Conservation (phyloP, 768 basidiomycete species). For the Hygrophorus pudorinus region DNA sequence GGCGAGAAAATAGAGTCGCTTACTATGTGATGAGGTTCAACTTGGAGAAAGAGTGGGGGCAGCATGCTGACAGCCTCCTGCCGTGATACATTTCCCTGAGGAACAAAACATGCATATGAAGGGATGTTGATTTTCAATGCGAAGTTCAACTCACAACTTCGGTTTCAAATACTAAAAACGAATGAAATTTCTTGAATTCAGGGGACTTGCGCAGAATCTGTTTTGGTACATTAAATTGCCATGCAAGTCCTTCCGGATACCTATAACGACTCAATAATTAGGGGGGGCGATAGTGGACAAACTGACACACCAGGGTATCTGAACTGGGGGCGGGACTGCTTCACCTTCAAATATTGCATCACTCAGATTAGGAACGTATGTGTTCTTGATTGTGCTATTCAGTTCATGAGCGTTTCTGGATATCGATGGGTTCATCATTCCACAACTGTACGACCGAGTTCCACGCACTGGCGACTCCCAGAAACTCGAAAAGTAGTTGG, state of each 20-base stretch:
- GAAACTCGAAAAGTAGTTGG: conserved; percentile 94
- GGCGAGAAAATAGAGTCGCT: conserved; percentile 9
- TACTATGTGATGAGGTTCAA: conserved; percentile 84
- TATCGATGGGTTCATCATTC: conserved; percentile 5
- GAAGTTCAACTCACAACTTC: conserved; percentile 65
- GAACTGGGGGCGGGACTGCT: conserved; percentile 65
- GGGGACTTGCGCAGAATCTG: conserved; percentile 76
- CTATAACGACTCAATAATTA: conserved; percentile 27
- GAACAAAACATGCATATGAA: neutral
- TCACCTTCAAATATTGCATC: conserved; percentile 70
- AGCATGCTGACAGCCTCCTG: conserved; percentile 99
- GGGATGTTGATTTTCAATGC: neutral
- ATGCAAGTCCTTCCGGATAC: conserved; percentile 93
- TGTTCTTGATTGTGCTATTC: conserved; percentile 66
- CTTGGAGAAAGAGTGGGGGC: conserved; percentile 91
- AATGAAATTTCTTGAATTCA: conserved; percentile 91
- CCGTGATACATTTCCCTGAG: conserved; percentile 85
- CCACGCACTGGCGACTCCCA: conserved; percentile 69
- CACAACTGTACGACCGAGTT: neutral
- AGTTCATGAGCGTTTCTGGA: conserved; percentile 59
- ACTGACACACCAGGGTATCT: conserved; percentile 65
- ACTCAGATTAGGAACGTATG: conserved; percentile 69
- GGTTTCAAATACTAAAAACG: conserved; percentile 94
- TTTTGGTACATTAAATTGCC: conserved; percentile 93
- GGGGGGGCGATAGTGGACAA: neutral